Base-by-base conservation (phyloP, 768 basidiomycete species). In the Mycena floridula region DNA sequence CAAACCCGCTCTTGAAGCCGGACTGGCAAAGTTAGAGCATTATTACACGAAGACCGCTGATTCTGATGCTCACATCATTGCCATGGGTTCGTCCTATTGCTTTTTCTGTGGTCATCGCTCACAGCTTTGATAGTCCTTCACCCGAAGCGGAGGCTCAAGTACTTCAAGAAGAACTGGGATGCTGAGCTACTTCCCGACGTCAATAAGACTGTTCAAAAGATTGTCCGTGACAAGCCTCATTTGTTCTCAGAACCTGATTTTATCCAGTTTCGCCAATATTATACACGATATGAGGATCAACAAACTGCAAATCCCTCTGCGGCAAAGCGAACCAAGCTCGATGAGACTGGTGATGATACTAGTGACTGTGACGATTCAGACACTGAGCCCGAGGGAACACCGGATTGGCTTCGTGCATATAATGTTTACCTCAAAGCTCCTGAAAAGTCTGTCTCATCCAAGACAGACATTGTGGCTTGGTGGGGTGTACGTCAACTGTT, bases 21-120 rank as follows among this genome's bases (percentile, higher is more conserved):
- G 53, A 1, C 42, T 55, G 18, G 38, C 48, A 1, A 70, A 69
- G 48, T 50, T 69, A 15, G 43, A 50, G 15, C 53, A 62, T 21
- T 67, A 69, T 43, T 67, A 69, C 47, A 49, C 60, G 25, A 55
- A 58, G 35, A 62, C 62, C 3, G 46, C 45, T 2, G 60, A 63
- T 13, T 59, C 54, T 5, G 52, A 60, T 45, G 61, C 61, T 8
- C 61, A 65, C 44, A 54, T 63, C 8, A 45, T 67, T 23, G 48
- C 59, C 1, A 65, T 70, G 55, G 48, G 62, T 69, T 43, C 8
- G 60, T 51, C 18, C 20, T 23, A 39, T 25, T 21, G 37, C 21
- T 32, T 9, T 20, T 21, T 26, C 24, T 50, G n/a, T 26, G n/a
- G 39, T 15, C 39, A 32, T 37, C n/a, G 27, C 13, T 16, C n/a